These are phyloP conservation scores for Castanospermum australe DNA, from an alignment of 306 rosid species.

Conservation along the genomic window DNA sequence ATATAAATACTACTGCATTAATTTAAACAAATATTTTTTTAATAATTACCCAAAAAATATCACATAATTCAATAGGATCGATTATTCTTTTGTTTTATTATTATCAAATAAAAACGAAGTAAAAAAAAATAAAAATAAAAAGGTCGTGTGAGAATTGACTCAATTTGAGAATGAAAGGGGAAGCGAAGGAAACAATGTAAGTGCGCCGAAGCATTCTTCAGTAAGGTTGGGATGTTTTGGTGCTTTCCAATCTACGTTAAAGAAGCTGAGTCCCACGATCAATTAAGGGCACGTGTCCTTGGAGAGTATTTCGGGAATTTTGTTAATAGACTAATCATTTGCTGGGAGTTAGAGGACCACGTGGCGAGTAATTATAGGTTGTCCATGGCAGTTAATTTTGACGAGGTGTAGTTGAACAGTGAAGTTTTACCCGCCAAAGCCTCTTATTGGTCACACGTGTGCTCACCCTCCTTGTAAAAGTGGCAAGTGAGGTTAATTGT, in stretches of 20 bases:
- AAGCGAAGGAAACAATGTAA: constrained; percentile 16
- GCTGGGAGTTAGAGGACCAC: too few species aligned
- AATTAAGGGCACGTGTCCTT: not conserved
- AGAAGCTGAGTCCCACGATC: not conserved
- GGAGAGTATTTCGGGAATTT: constrained; percentile 27
- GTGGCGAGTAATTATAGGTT: constrained; percentile 3
- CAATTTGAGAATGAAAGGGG: too few species aligned
- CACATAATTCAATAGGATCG: constrained; percentile 14
- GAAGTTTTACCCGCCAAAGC: constrained; percentile 16
- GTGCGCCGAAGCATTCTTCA: constrained; percentile 43
- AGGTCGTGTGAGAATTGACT: not conserved
- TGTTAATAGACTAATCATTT: constrained; percentile 32
- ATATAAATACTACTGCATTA: constrained; percentile 40
- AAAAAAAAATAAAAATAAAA: not conserved
- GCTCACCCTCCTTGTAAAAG: not conserved
- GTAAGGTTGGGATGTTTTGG: not conserved
- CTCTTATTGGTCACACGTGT: constrained; percentile 31
- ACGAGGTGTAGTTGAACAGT: constrained; percentile 5
- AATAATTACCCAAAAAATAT: constrained; percentile 41
- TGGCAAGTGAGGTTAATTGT: not conserved
- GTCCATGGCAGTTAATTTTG: not conserved
- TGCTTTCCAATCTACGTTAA: constrained; percentile 7
- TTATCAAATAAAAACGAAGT: not conserved
- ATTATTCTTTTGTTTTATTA: constrained; percentile 35
- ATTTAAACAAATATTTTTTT: constrained; percentile 15